These are phyloP conservation scores for Calycina herbarum DNA, from an alignment of 2,329 filamentous ascomycete genomes.

Conservation along the genomic window DNA sequence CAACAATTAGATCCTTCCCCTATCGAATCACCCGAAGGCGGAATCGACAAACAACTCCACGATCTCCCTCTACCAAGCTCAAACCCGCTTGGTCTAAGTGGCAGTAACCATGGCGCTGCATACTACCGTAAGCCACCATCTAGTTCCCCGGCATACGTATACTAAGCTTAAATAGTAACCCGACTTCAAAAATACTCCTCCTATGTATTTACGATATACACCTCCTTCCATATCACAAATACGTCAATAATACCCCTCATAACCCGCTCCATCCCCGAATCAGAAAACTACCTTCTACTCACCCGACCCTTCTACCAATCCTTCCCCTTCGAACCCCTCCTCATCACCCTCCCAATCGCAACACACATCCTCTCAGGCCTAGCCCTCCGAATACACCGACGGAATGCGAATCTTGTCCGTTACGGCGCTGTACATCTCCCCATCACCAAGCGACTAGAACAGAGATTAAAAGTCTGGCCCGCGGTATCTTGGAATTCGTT, in stretches of 20 bases:
- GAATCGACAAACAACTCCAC: conserved; percentile 44
- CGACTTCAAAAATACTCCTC: conserved; percentile 86
- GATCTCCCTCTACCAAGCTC: conserved; percentile 40
- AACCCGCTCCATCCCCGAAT: conserved; percentile 69
- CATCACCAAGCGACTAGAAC: conserved; percentile 45
- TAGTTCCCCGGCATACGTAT: conserved; percentile 25
- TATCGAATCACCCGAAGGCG: conserved; percentile 60
- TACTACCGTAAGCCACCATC: conserved; percentile 63
- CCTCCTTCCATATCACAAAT: conserved; percentile 75
- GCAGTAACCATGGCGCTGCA: conserved; percentile 63
- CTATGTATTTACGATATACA: conserved; percentile 78
- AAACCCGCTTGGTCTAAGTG: conserved; percentile 57
- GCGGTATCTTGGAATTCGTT: conserved; percentile 66
- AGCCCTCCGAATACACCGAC: conserved; percentile 71
- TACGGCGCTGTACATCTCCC: conserved; percentile 68
- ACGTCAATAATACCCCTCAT: conserved; percentile 78
- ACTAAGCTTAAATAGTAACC: conserved; percentile 51
- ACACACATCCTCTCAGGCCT: conserved; percentile 78
- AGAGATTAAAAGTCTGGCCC: conserved; percentile 52
- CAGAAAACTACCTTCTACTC: conserved; percentile 85
- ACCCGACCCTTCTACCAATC: conserved; percentile 92
- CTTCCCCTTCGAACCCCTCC: conserved; percentile 72
- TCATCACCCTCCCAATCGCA: conserved; percentile 73
- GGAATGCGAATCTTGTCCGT: conserved; percentile 67
- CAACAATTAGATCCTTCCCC: conserved; percentile 81